Base-by-base conservation (phyloP, 148 eudicot genomes). In the Spergularia bocconei region DNA sequence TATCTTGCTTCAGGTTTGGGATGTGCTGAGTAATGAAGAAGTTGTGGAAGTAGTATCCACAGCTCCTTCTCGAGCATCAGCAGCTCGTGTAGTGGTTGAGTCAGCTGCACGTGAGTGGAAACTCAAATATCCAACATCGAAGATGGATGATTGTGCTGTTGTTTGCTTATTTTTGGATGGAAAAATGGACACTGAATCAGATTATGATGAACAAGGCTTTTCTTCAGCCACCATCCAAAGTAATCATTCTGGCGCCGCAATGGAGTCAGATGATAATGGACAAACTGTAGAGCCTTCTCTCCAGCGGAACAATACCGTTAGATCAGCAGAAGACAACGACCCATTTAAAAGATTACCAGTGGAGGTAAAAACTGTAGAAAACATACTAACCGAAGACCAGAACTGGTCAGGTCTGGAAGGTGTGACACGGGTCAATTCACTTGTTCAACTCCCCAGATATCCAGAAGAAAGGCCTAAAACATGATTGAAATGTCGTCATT, bases 361-460 rank as follows among this genome's bases (percentile, higher is more conserved):
- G 13, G 88, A 87, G 16, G 83, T 64, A 19, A 77, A 63, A 47
- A 75, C 86, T 52, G 85, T 74, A 15, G 91, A 84, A 57, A 80
- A 75, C 58, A 68, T 53, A 19, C 74, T 21, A 11, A 48, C 74
- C 1, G 91, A 89, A 67, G 96, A 93, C 56, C 91, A 91, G 86
- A 84, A 87, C 56, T 96, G 99, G 99, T 91, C 91, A 0, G 97
- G 99, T 66, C 85, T 96, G 85, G 97, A 96, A 83, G 99, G 99
- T 6, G 91, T 92, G 25, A 92, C 99, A 39, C 84, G 97, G n/a
- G 99, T 96, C 41, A 92, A 96, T 81, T 96, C 98, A 6, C 84
- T 96, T 36, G 98, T 96, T 84, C 99, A 96, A 72, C 98, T 96
- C 67, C 99, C 99, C 33, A 91, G 97, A 85, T 94, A 91, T 75